Conservation (phyloP, 1,284 basidiomycete genomes). For the Pterula multifida region DNA sequence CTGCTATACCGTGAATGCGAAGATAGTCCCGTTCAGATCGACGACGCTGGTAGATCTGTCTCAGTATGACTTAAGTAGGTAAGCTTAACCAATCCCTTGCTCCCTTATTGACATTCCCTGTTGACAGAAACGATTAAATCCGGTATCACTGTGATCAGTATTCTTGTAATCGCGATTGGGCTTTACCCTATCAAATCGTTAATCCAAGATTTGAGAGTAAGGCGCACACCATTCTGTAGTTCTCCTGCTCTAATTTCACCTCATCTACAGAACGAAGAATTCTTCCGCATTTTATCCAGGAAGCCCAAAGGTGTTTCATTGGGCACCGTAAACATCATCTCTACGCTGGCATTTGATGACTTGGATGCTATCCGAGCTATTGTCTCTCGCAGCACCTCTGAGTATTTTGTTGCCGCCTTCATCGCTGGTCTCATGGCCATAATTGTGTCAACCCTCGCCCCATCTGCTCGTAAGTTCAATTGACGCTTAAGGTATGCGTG, state of each 20-base stretch:
- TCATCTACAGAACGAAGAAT: constrained; percentile 17
- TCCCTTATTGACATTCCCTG: neutral
- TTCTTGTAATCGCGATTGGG: constrained; percentile 16
- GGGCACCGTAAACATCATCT: constrained; percentile 14
- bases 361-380: constrained; percentile 10
- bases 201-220: constrained; percentile 13
- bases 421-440: constrained; percentile 12
- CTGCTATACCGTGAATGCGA: constrained; percentile 16
- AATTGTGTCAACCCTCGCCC: constrained; percentile 14
- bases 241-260: too few species aligned
- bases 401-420: constrained; percentile 14
- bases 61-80: constrained; percentile 13
- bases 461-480: constrained; percentile 14
- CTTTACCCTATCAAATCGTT: constrained; percentile 14
- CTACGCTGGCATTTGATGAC: constrained; percentile 14
- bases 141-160: constrained; percentile 16
- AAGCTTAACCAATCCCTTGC: neutral
- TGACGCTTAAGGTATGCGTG: neutral
- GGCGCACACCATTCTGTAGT: too few species aligned
- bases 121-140: constrained; percentile 14
- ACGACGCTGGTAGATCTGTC: constrained; percentile 8
- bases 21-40: constrained; percentile 14
- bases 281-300: constrained; percentile 14
- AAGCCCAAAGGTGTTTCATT: constrained; percentile 14
- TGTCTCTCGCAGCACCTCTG: constrained; percentile 13